A percentile compares a stretch with the other conserved stretches of the same genome.
phyloP scores from a whole-genome alignment of 495 filamentous ascomycete species.

The Aspergillus egyptiacus region DNA sequence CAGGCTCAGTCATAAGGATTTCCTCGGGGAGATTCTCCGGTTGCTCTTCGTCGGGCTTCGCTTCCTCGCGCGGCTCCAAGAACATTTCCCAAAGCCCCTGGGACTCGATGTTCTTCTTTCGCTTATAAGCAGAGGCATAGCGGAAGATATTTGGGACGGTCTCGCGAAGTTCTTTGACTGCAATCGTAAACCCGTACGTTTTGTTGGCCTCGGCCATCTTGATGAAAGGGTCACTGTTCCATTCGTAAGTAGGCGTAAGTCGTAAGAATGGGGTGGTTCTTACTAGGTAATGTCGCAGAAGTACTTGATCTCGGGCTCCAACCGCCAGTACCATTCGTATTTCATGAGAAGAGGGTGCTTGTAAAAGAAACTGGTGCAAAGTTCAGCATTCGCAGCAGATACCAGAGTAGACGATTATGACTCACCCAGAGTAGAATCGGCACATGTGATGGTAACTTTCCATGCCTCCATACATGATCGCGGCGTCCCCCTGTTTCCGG shows the following conservation, averaged over 20 bases:
- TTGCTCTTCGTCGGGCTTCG: constrained; percentile 59
- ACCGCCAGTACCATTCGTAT: constrained; percentile 99
- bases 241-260: constrained; percentile 19
- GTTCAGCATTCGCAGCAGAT: constrained; percentile 14
- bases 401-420: constrained; percentile 11
- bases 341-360: constrained; percentile 92
- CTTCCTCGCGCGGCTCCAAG: constrained; percentile 62
- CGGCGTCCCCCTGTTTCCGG: constrained; percentile 88
- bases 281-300: constrained; percentile 99
- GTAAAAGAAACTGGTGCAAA: constrained; percentile 73
- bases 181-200: constrained; percentile 98
- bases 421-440: constrained; percentile 94
- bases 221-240: constrained; percentile 80
- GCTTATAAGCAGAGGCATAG: constrained; percentile 98
- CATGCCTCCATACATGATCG: constrained; percentile 99
- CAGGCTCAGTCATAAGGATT: constrained; percentile 70
- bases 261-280: constrained; percentile 22
- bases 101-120: constrained; percentile 81
- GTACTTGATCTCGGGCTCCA: constrained; percentile 99
- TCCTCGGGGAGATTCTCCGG: constrained; percentile 72
- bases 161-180: constrained; percentile 96
- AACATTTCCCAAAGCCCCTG: constrained; percentile 99
- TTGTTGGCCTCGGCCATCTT: constrained; percentile 91
- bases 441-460: constrained; percentile 99
- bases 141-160: constrained; percentile 99